A percentile compares a stretch with the other conserved stretches of the same genome.
Evolutionary conservation across 176 grass and related monocot genomes (phyloP).

Genomic region (Microstegium vimineum): DNA sequence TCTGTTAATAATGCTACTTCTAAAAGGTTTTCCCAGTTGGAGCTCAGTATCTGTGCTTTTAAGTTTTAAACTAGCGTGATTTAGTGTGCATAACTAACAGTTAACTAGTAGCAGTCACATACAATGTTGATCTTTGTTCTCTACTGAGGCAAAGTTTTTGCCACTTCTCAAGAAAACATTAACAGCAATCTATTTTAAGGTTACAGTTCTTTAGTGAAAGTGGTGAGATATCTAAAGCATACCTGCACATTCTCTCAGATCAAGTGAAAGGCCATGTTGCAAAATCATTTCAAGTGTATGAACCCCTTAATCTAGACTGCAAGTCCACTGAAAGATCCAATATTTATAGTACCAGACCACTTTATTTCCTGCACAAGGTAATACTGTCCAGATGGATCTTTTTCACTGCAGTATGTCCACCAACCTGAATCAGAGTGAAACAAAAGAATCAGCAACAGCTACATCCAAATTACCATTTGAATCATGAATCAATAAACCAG

Average conservation of each 20-base stretch:
- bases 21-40: neutral
- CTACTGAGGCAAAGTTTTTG: neutral
- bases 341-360: neutral
- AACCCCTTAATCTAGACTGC: too few species aligned
- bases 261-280: neutral
- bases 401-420: neutral
- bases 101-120: neutral
- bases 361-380: neutral
- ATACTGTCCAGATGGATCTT: neutral
- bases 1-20: neutral
- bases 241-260: conserved; percentile 25
- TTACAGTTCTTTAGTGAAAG: neutral
- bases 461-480: neutral
- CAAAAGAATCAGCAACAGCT: neutral
- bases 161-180: neutral
- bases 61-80: neutral
- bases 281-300: too few species aligned
- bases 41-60: conserved; percentile 12
- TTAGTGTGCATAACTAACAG: neutral
- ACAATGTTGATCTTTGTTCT: neutral
- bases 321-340: conserved; percentile 5
- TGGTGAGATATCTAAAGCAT: conserved; percentile 15
- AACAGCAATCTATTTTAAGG: neutral
- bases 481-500: neutral
- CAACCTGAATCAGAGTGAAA: conserved; percentile 15